Percentiles rank a stretch among this genome's conserved stretches.
Conservation (phyloP, 495 filamentous ascomycete species). For the Trypethelium eluteriae region DNA sequence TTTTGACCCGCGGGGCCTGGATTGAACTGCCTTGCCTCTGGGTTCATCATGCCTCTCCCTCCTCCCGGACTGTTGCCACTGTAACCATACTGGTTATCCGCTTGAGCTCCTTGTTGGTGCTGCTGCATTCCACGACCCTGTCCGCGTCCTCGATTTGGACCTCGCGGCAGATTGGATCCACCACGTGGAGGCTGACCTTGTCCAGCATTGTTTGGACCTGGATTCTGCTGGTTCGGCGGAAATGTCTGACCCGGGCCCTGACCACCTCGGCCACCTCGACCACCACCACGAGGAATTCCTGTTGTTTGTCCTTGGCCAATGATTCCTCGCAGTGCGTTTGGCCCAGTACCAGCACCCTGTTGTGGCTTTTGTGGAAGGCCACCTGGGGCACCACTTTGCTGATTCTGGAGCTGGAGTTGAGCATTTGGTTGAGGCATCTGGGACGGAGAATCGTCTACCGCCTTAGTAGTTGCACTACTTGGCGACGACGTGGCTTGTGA, state of each 20-base stretch:
- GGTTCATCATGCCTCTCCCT: constrained; percentile 11
- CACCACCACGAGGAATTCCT: constrained; percentile 14
- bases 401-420: constrained; percentile 15
- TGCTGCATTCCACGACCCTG: constrained; percentile 2
- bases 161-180: not conserved
- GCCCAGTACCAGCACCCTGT: constrained; percentile 28
- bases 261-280: constrained; percentile 8
- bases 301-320: constrained; percentile 16
- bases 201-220: not conserved
- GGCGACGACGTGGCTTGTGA: constrained; percentile 12
- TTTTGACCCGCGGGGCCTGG: constrained; percentile 22
- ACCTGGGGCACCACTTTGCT: constrained; percentile 9
- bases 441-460: constrained; percentile 12
- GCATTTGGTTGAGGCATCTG: constrained; percentile 2
- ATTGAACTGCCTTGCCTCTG: constrained; percentile 11
- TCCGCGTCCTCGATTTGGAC: constrained; percentile 14
- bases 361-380: constrained; percentile 17
- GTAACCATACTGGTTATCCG: constrained; percentile 11
- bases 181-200: not conserved
- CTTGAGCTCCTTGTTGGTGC: constrained; percentile 2
- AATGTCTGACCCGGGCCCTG: not conserved
- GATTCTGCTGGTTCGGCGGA: not conserved
- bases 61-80: constrained; percentile 15
- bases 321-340: constrained; percentile 27
- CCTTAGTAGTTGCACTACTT: not conserved